Base-by-base conservation (phyloP, 495 filamentous ascomycete species). In the Penicillium flavigenum region DNA sequence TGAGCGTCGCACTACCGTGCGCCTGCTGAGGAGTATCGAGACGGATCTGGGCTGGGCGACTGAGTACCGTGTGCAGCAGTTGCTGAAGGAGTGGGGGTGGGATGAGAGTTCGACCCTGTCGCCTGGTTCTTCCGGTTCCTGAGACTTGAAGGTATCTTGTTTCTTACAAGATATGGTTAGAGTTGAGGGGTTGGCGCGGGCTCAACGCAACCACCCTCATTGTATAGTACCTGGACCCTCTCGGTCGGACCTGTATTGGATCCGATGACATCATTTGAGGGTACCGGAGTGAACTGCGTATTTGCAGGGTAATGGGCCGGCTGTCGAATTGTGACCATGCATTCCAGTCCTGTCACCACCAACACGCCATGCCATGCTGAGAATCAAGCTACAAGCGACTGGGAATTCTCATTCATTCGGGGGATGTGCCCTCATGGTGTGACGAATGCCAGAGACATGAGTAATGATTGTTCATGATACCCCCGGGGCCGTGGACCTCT, bases 21-120 rank as follows among this genome's bases (percentile, higher is more conserved):
- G 76, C 16, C 67, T 86, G 39, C 62, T 88, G 45, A 68, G 80
- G n/a, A 79, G 76, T 26, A 80, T 86, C 32, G 83, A 87, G 66
- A 57, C 63, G 4, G 84, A 86, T 58, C 71, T 81, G 12, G 85
- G 83, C 20, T 86, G 84, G 85, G 83, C 83, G 1, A 86, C 81
- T 26, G 81, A 84, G 54, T 85, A 87, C 63, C 77, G 84, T 38
- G 79, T 82, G 9, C 68, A 79, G 60, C 77, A 83, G 61, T 60
- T 86, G 54, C 57, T 83, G 24, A 74, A 80, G 59, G 77, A 85
- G 56, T 88, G 84, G 84, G 71, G 63, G 12, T 82, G 77, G 76
- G 63, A 74, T 24, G 74, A 74, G 53, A 62, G 41, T 39, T 58
- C 47, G 39, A 53, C 59, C 24, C 59, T 38, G 2, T 49, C 58